Percentiles rank a stretch among this genome's conserved stretches.
phyloP scores from a whole-genome alignment of 176 grass and related monocot genomes.

The Triticum timopheevii region DNA sequence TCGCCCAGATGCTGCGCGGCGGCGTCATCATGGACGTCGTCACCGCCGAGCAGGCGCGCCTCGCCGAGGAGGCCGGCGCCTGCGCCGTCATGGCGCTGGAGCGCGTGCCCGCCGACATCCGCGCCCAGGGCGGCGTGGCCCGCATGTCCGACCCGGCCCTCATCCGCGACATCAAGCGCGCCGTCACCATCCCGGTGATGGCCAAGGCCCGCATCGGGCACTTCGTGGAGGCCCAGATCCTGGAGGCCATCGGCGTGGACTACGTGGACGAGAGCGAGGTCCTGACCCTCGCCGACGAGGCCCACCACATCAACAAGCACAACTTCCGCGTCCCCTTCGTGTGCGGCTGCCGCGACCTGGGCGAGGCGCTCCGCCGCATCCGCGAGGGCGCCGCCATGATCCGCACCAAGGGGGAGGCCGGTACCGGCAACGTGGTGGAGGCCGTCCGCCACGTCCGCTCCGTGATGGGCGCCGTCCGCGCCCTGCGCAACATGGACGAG shows the following conservation, averaged over 20 bases:
- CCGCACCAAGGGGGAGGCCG: conserved; percentile 86
- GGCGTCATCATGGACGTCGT: conserved; percentile 88
- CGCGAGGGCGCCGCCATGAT: conserved; percentile 86
- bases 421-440: conserved; percentile 74
- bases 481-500: conserved; percentile 56
- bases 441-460: conserved; percentile 66
- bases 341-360: conserved; percentile 76
- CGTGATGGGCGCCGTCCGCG: conserved; percentile 52
- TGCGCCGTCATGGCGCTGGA: conserved; percentile 84
- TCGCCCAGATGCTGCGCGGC: conserved; percentile 80
- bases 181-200: conserved; percentile 97
- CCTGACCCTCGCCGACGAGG: conserved; percentile 66
- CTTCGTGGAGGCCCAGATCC: conserved; percentile 84
- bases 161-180: conserved; percentile 89
- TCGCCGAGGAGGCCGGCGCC: conserved; percentile 79
- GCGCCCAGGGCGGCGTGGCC: conserved; percentile 64
- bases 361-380: conserved; percentile 68
- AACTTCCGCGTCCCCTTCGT: conserved; percentile 81
- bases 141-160: conserved; percentile 78
- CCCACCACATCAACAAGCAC: conserved; percentile 86
- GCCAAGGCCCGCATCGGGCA: conserved; percentile 90
- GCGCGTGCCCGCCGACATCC: conserved; percentile 85
- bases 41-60: conserved; percentile 59
- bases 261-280: conserved; percentile 94
- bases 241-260: conserved; percentile 74